Evolutionary conservation across 106 monocot species (phyloP).

Genomic region (Apostasia ramifera): DNA sequence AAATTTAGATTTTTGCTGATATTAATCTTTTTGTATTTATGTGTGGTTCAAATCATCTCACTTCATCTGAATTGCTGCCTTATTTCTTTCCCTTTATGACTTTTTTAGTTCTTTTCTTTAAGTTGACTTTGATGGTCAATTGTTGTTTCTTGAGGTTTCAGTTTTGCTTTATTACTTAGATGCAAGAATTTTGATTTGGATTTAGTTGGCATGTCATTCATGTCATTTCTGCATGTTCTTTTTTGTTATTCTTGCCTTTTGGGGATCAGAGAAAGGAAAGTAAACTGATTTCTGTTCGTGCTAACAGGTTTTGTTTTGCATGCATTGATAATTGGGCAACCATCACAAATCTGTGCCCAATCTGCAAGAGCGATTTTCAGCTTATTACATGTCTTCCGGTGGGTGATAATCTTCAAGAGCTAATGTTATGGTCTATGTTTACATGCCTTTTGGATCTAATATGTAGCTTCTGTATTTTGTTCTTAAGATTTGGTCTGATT

Average conservation of each 20-base stretch:
- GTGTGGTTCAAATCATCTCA: no score
- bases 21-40: no score
- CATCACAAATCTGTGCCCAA: slow-evolving; percentile 91
- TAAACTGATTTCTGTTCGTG: slow-evolving; percentile 2
- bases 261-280: not conserved
- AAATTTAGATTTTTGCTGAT: no score
- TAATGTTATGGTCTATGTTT: not conserved
- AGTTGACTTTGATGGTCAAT: no score
- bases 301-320: slow-evolving; percentile 90
- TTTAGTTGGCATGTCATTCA: not conserved
- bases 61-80: not conserved
- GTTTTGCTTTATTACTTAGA: not conserved
- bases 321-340: slow-evolving; percentile 96
- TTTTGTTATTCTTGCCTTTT: not conserved
- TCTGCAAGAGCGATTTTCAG: slow-evolving; percentile 90
- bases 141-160: not conserved
- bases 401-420: slow-evolving; percentile 19
- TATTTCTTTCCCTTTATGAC: not conserved
- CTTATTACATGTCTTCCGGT: slow-evolving; percentile 85
- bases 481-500: no score
- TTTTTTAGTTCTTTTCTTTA: no score
- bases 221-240: not conserved
- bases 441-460: not conserved
- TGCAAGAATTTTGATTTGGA: not conserved
- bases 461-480: not conserved